A percentile compares a stretch with the other conserved stretches of the same genome.
Evolutionary conservation across 345 rosid genomes (phyloP).

Genomic region (Lepidium africanum): DNA sequence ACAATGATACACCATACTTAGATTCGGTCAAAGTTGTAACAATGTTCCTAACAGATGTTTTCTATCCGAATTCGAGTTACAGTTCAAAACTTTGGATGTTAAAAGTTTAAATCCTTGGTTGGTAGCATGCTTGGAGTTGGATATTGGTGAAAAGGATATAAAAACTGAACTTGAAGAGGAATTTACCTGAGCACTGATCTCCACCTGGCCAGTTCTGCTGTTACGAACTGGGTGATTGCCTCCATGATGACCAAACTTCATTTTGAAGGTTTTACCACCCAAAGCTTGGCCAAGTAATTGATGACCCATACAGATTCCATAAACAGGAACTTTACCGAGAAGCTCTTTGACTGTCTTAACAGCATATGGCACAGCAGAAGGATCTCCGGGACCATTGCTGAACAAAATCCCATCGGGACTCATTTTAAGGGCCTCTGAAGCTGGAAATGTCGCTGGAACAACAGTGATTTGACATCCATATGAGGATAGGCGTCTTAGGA

Average conservation of each 20-base stretch:
- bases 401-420: slow-evolving; percentile 94
- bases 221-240: slow-evolving; percentile 92
- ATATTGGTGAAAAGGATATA: background rate
- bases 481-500: slow-evolving; percentile 71
- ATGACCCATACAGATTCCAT: slow-evolving; percentile 99
- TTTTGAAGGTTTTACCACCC: slow-evolving; percentile 91
- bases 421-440: slow-evolving; percentile 70
- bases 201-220: slow-evolving; percentile 57
- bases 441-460: slow-evolving; percentile 88
- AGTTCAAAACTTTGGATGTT: background rate
- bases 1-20: background rate
- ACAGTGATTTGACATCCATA: slow-evolving; percentile 84
- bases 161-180: background rate
- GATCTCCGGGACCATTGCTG: slow-evolving; percentile 98
- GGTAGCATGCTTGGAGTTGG: background rate
- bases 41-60: background rate
- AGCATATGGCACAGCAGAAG: slow-evolving; percentile 95
- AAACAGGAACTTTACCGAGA: slow-evolving; percentile 83
- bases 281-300: slow-evolving; percentile 94
- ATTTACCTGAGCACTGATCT: slow-evolving; percentile 89
- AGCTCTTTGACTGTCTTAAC: slow-evolving; percentile 76
- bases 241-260: slow-evolving; percentile 99
- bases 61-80: background rate
- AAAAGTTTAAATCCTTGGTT: background rate
- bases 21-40: background rate